Base-by-base conservation (phyloP, 805 yeast genomes). In the Jamesozyma jinghongensis region DNA sequence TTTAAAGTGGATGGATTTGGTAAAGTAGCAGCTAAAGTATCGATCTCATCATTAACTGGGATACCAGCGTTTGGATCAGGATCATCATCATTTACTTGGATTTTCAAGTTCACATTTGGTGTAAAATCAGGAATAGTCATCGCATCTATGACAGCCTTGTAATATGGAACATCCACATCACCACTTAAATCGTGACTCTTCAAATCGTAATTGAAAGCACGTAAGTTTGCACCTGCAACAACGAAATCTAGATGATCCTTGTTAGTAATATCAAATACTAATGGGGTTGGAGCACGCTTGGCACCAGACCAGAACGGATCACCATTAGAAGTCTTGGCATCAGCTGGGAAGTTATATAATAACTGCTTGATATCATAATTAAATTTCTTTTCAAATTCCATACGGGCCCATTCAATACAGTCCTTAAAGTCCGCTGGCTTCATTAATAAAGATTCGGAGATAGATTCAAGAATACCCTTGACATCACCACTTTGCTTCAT, bases 261-360 rank as follows among this genome's bases (percentile, higher is more conserved):
- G 57, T 86, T 77, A 53, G 77, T 68, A 50, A 82, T 70, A 57
- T 87, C 90, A 59, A 92, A 87, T 12, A 49, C 69, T 47, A 87
- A 71, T n/a, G 95, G 85, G 34, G 72, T 75, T 37, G 99, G 99
- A 16, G 95, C 95, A 62, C 97, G 80, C 67, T 92, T 92, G 27
- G 97, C 92, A 41, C 97, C 96, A 17, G 95, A 77, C 99, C 99
- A 92, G 66, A 92, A 92, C 52, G 94, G 92, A 26, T 81, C 87
- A 41, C 98, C 98, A 38, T 73, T 73, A 0, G 95, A 77, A 3
- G 96, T 92, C 34, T 74, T 79, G 3, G 97, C 92, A 65, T 92
- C 98, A 45, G 74, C 77, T 17, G 99, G 99, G 75, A 92, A 92
- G 61, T 90, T 92, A 71, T 75, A 92, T 50, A 92, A 72, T 57